phyloP scores from a whole-genome alignment of 768 basidiomycete genomes.

The Strobilomyces echinocephalus region DNA sequence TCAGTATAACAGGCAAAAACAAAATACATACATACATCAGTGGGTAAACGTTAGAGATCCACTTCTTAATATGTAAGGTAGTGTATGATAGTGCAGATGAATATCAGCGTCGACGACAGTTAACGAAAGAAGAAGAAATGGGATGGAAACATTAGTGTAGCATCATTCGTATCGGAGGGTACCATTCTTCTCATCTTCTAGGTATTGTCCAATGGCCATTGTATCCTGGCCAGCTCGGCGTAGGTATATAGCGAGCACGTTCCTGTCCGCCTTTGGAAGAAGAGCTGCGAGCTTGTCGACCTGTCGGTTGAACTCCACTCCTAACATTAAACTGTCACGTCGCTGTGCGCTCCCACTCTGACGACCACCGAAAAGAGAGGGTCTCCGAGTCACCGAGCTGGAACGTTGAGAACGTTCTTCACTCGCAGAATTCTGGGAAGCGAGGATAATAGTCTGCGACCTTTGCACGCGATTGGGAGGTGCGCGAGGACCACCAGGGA shows the following conservation, averaged over 20 bases:
- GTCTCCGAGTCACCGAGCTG: slow-evolving; percentile 26
- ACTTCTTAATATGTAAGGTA: slow-evolving; percentile 9
- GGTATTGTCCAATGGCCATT: slow-evolving; percentile 79
- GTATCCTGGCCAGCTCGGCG: slow-evolving; percentile 74
- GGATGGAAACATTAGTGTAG: not conserved
- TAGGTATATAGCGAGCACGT: slow-evolving; percentile 65
- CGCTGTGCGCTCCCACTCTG: slow-evolving; percentile 7
- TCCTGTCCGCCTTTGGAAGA: slow-evolving; percentile 67
- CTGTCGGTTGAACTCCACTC: slow-evolving; percentile 55
- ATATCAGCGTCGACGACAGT: slow-evolving; percentile 11
- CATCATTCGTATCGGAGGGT: slow-evolving; percentile 40
- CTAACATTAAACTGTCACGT: slow-evolving; percentile 6
- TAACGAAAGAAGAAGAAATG: slow-evolving; percentile 6
- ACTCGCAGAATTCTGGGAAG: slow-evolving; percentile 24
- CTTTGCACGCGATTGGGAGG: slow-evolving; percentile 57
- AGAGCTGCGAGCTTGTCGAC: slow-evolving; percentile 68
- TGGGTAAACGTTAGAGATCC: slow-evolving; percentile 4
- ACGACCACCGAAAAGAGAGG: slow-evolving; percentile 28
- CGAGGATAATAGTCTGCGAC: slow-evolving; percentile 61
- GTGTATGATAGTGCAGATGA: slow-evolving; percentile 4
- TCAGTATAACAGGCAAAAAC: slow-evolving; percentile 10
- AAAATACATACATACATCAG: slow-evolving; percentile 21
- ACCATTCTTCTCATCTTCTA: slow-evolving; percentile 81
- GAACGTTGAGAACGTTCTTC: slow-evolving; percentile 25
- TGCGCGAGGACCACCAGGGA: slow-evolving; percentile 74